Evolutionary conservation across 768 basidiomycete species (phyloP), one percentile per base, ranked within the genome.

Genomic region (Psilocybe subaeruginosa): DNA sequence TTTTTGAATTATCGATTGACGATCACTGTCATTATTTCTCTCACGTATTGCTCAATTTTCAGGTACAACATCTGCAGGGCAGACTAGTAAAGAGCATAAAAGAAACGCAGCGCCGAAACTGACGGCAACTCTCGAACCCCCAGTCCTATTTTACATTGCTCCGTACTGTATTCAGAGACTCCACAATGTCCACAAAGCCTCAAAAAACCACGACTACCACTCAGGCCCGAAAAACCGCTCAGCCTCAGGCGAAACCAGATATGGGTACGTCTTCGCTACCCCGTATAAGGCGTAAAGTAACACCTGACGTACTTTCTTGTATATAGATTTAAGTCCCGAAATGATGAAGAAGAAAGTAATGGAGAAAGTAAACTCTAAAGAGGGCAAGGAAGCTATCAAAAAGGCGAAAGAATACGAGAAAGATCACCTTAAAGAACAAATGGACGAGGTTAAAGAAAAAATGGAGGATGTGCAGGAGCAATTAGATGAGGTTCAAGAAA

Each of bases 321-420:
- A 27, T 45, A 7, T 17, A 57, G 56, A 14, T 17, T 14, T 48
- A 29, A 59, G 50, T 46, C 23, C 57, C 2, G 48, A 67, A 29
- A 11, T 2, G 63, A 11, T 2, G 63, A 47, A 39, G 66, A 70
- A 41, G 71, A 64, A 50, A 11, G 61, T 50, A 66, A 69, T 47
- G 54, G 56, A 37, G 67, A 62, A 16, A 12, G 51, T 17, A 3
- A 35, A 31, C 9, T 53, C 51, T 37, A 31, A 53, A 4, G 51
- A 33, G 17, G 70, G 72, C 1, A 63, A 70, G 43, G 73, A 74
- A 54, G 68, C 61, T 4, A 70, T 66, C 11, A 65, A 70, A 52
- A 41, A 74, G 60, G 65, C 69, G 3, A 62, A 67, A n/a, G 68
- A 73, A 12, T 72, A 73, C 37, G 58, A 63, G 9, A 61, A 59